Evolutionary conservation across 805 yeast genomes (phyloP).

Genomic region (Starmerella powellii): DNA sequence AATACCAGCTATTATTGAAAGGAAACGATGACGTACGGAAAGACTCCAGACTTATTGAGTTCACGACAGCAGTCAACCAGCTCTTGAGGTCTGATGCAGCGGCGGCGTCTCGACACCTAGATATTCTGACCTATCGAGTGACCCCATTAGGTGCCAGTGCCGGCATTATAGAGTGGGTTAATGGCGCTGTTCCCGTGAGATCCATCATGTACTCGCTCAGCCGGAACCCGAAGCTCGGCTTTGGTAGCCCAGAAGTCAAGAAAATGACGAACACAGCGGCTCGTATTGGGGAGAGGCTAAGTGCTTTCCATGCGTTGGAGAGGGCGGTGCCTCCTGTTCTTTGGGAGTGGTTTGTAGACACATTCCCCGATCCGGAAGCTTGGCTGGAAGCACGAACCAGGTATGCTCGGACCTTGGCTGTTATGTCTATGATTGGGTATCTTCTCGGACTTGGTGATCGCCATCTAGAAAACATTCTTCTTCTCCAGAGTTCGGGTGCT

Average conservation of each 20-base stretch:
- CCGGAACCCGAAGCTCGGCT: conserved; percentile 8
- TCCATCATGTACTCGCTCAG: conserved; percentile 38
- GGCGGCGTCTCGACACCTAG: conserved; percentile 57
- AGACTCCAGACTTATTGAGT: conserved; percentile 88
- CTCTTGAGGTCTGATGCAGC: conserved; percentile 54
- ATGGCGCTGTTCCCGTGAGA: conserved; percentile 59
- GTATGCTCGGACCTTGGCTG: conserved; percentile 73
- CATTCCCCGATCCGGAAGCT: conserved; percentile 73
- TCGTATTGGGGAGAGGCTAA: conserved; percentile 24
- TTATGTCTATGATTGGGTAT: conserved; percentile 95
- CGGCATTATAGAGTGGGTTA: conserved; percentile 88
- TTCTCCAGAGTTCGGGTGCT: conserved; percentile 62
- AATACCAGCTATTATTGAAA: conserved; percentile 68
- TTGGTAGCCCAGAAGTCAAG: conserved; percentile 30
- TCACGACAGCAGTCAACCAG: conserved; percentile 75
- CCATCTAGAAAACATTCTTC: conserved; percentile 81
- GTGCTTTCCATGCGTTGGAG: conserved; percentile 29
- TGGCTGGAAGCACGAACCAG: conserved; percentile 75
- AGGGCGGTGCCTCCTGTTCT: conserved; percentile 40
- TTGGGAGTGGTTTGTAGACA: conserved; percentile 77
- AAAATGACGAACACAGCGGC: conserved; percentile 25
- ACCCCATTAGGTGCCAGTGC: conserved; percentile 73
- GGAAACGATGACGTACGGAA: conserved; percentile 84
- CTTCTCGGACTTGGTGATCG: conserved; percentile 91
- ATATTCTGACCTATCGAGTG: conserved; percentile 74